Percentiles rank a stretch among this genome's conserved stretches.
Evolutionary conservation across 495 filamentous ascomycete genomes (phyloP).

Genomic region (Lepraria neglecta): DNA sequence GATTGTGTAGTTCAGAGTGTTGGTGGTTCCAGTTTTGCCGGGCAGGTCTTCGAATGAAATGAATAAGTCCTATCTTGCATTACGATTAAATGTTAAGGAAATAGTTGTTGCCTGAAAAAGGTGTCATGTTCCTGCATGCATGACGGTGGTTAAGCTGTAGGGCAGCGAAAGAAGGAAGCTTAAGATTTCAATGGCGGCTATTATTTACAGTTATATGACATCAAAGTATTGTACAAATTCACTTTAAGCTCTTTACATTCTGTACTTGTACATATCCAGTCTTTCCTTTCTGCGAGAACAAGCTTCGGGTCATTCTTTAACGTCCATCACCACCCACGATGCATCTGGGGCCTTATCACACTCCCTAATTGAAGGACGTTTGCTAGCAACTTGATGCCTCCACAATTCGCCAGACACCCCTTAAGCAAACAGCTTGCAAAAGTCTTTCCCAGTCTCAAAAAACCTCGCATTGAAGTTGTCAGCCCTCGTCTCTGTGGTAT

Average conservation of each 20-base stretch:
- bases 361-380: constrained; percentile 1
- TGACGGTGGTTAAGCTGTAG: neutral
- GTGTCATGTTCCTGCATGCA: neutral
- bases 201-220: neutral
- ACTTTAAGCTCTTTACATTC: neutral
- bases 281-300: neutral
- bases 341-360: neutral
- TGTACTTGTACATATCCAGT: neutral
- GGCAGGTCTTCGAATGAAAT: neutral
- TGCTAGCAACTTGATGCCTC: constrained; percentile 4
- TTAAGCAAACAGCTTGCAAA: neutral
- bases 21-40: neutral
- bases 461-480: constrained; percentile 41
- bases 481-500: constrained; percentile 56
- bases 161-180: neutral
- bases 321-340: neutral
- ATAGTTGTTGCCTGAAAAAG: neutral
- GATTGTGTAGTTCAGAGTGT: constrained; percentile 2
- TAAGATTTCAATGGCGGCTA: constrained; percentile 1
- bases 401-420: neutral
- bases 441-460: neutral
- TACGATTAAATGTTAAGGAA: neutral
- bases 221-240: neutral
- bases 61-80: neutral
- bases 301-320: neutral